Conservation (phyloP, 345 rosid species). For the Lepidium didymum region DNA sequence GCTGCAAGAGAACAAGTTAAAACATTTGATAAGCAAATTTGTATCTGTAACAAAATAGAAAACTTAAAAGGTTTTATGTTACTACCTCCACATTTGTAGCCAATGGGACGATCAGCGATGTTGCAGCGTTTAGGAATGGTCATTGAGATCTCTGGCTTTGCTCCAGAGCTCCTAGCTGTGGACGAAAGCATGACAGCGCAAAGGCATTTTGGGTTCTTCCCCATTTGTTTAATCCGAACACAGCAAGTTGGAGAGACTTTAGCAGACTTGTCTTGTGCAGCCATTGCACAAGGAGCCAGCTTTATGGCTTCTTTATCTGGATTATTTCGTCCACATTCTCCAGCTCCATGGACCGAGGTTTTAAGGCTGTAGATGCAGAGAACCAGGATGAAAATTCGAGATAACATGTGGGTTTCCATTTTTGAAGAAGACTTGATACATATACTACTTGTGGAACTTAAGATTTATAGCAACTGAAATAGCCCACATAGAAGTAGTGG, state of each 20-base stretch:
- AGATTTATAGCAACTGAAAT: conserved; percentile 38
- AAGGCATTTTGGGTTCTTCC: conserved; percentile 68
- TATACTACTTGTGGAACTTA: neutral
- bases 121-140: conserved; percentile 91
- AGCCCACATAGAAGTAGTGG: conserved; percentile 44
- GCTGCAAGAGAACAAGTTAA: conserved; percentile 31
- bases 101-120: conserved; percentile 64
- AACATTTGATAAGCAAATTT: neutral
- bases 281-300: conserved; percentile 79
- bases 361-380: conserved; percentile 26
- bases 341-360: conserved; percentile 48
- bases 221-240: conserved; percentile 54
- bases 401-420: conserved; percentile 36
- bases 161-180: conserved; percentile 66
- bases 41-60: neutral
- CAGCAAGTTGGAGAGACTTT: conserved; percentile 68
- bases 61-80: neutral
- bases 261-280: conserved; percentile 45
- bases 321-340: conserved; percentile 68
- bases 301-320: conserved; percentile 81
- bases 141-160: conserved; percentile 62
- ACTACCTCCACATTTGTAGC: conserved; percentile 84
- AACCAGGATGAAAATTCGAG: conserved; percentile 34
- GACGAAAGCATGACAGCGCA: conserved; percentile 87
- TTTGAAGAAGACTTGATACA: conserved; percentile 19